Evolutionary conservation across 345 rosid species (phyloP), one percentile per base, ranked within the genome.

Genomic region (Salix koriyanagi): DNA sequence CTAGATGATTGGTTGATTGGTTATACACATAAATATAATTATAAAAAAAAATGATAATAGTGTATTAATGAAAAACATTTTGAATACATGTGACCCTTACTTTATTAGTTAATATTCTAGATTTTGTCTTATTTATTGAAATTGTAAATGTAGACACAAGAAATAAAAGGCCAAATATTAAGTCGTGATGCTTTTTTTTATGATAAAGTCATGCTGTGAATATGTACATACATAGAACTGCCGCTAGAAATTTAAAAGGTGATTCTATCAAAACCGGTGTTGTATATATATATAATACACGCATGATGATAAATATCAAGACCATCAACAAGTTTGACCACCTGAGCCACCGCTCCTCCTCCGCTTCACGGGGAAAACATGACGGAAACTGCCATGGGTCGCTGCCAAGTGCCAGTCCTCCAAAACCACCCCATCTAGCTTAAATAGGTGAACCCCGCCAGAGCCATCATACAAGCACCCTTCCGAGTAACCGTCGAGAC

Each of bases 331-430:
- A 76, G 87, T 77, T 88, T 86, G 86, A 81, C 86, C 88, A 79
- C 87, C 89, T 73, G 90, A 77, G 72, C 56, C 75, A 52, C 67
- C 74, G 54, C 76, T 83, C 82, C 92, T 88, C 77, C 84, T 86
- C 73, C 96, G 85, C 83, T 90, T 91, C 73, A 79, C 85, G 14
- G 96, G 94, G 23, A 89, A 81, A 54, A 79, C 88, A 71, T 91
- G 89, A 70, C 82, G 89, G 85, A 82, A 88, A 80, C 83, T 89
- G 72, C 87, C 92, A 5, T 86, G 87, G 7, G 85, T 62, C 12
- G 85, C 44, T 12, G 80, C 74, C 26, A 80, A 78, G 4, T 86
- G 83, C 93, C 94, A 91, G 60, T 89, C 91, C 85, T 91, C 92
- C 80, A 85, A 76, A 48, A 84, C 71, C 83, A 76, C 13, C 15